These are phyloP conservation scores for Ogataea zsoltii DNA, from an alignment of 805 yeast species.

Conservation along the genomic window DNA sequence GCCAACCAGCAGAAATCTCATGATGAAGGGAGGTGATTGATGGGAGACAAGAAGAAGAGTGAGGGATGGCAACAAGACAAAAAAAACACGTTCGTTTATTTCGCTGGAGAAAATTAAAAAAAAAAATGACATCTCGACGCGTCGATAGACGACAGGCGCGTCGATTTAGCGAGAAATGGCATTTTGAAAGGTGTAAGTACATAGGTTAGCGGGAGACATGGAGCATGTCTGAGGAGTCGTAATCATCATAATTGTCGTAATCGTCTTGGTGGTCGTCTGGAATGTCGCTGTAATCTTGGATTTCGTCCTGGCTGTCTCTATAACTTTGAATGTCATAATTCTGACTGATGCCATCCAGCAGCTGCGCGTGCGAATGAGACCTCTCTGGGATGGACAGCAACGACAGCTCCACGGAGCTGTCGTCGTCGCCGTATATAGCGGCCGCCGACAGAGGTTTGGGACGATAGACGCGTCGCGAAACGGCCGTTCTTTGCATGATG, in stretches of 20 bases:
- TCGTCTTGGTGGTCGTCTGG: conserved; percentile 8
- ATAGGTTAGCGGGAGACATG: too few species aligned
- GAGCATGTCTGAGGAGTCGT: neutral
- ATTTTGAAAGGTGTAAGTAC: too few species aligned
- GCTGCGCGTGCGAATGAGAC: too few species aligned
- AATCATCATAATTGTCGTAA: conserved; percentile 6
- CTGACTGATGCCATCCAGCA: too few species aligned
- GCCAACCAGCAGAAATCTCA: conserved; percentile 2
- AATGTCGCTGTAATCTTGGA: neutral
- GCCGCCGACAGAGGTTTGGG: neutral
- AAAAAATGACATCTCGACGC: too few species aligned
- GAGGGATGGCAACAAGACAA: neutral
- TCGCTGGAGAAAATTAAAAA: neutral
- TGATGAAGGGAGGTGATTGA: neutral
- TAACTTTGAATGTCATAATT: too few species aligned
- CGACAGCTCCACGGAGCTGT: neutral
- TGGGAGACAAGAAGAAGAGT: neutral
- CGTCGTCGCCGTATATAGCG: conserved; percentile 4
- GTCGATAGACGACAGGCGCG: too few species aligned
- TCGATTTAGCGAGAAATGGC: too few species aligned
- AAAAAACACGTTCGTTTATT: conserved; percentile 6
- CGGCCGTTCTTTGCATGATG: conserved; percentile 66
- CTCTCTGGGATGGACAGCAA: neutral
- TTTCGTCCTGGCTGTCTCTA: too few species aligned
- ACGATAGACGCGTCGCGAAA: conserved; percentile 40